Conservation (phyloP, 179 eudicot species). For the Silene coronaria region DNA sequence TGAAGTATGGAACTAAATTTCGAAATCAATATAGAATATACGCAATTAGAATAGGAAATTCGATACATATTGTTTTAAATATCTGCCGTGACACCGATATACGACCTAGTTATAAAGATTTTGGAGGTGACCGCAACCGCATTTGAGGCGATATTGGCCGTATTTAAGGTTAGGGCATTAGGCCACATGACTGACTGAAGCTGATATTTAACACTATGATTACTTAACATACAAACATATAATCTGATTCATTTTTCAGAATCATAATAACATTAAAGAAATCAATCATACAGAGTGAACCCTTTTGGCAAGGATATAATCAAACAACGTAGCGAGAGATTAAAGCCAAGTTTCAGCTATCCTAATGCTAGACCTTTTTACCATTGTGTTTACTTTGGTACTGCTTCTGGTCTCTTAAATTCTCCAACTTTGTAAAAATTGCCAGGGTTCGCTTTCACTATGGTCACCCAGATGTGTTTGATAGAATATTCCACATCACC, state of each 20-base stretch:
- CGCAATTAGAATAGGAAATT: constrained; percentile 3
- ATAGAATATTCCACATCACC: constrained; percentile 88
- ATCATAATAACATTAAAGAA: neutral
- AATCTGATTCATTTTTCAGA: constrained; percentile 7
- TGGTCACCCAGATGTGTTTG: constrained; percentile 97
- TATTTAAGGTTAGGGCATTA: too few relatives aligned
- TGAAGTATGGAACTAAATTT: constrained; percentile 53
- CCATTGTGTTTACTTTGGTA: neutral
- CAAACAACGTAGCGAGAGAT: neutral
- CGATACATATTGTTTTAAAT: too few relatives aligned
- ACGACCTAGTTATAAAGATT: too few relatives aligned
- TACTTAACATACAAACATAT: neutral
- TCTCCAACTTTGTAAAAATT: constrained; percentile 7
- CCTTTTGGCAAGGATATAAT: neutral
- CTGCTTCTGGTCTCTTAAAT: constrained; percentile 5
- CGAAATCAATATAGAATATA: neutral
- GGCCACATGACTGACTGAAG: too few relatives aligned
- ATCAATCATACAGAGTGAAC: neutral
- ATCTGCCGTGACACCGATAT: too few relatives aligned
- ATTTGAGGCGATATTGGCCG: too few relatives aligned
- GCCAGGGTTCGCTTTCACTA: constrained; percentile 93
- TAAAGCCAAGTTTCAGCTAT: constrained; percentile 2
- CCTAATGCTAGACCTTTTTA: neutral
- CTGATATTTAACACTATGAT: too few relatives aligned
- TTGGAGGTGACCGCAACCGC: too few relatives aligned